phyloP scores from a whole-genome alignment of 2,329 filamentous ascomycete species.

The Sporothrix humicola region DNA sequence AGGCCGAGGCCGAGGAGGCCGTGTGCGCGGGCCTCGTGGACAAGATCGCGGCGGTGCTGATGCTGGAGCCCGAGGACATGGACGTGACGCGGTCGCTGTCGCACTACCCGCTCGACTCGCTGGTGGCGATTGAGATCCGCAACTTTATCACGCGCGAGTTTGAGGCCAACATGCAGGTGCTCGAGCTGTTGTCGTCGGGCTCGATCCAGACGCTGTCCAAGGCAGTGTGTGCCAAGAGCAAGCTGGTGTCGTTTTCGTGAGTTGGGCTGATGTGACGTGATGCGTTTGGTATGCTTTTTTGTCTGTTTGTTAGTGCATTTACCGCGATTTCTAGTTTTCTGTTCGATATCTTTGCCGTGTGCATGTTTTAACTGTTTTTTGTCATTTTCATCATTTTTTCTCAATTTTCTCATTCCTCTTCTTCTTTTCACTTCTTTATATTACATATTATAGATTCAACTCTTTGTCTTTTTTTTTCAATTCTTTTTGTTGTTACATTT shows the following conservation, averaged over 20 bases:
- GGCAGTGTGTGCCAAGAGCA: conserved; percentile 38
- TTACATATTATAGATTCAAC: conserved; percentile 1
- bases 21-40: conserved; percentile 53
- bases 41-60: conserved; percentile 56
- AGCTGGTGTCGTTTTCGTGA: conserved; percentile 30
- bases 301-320: neutral
- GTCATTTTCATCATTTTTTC: neutral
- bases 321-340: too few relatives aligned
- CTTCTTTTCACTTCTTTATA: neutral
- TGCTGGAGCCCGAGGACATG: conserved; percentile 56
- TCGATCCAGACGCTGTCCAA: conserved; percentile 43
- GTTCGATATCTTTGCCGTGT: neutral
- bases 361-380: neutral
- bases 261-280: neutral
- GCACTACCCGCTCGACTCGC: conserved; percentile 54
- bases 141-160: conserved; percentile 58
- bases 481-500: conserved; percentile 12
- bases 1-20: conserved; percentile 52
- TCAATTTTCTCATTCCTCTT: neutral
- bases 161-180: conserved; percentile 57
- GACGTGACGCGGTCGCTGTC: conserved; percentile 52
- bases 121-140: conserved; percentile 57
- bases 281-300: neutral
- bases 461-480: neutral
- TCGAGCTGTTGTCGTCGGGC: conserved; percentile 60